phyloP scores from a whole-genome alignment of 2,329 filamentous ascomycete species.

The Davidsoniella neocaledoniae region DNA sequence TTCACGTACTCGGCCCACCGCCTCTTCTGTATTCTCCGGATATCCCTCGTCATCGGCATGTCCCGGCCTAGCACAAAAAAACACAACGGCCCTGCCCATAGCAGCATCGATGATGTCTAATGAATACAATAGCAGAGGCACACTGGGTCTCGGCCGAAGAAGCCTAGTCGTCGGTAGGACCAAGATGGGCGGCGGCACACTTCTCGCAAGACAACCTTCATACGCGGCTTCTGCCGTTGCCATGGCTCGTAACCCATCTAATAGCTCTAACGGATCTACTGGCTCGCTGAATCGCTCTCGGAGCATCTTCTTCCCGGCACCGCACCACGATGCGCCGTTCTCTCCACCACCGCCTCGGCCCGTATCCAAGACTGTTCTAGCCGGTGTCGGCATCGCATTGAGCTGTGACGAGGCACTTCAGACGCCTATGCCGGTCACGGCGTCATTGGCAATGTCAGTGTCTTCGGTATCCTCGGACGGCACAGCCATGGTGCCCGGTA shows the following conservation, averaged over 20 bases:
- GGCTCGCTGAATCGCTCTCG: neutral
- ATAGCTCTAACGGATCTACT: neutral
- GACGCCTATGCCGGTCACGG: neutral
- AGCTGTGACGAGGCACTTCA: conserved; percentile 5
- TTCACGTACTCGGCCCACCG: neutral
- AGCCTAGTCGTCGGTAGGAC: too few relatives aligned
- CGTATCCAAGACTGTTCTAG: neutral
- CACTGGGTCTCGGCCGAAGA: too few relatives aligned
- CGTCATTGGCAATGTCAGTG: conserved; percentile 1
- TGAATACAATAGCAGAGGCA: neutral
- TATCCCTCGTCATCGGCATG: neutral
- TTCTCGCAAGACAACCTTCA: neutral
- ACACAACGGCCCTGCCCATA: neutral
- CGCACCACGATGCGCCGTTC: conserved; percentile 7
- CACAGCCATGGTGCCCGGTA: neutral
- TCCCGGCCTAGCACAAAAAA: neutral
- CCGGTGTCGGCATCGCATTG: conserved; percentile 5
- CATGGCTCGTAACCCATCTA: conserved; percentile 2
- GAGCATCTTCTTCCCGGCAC: conserved; percentile 5
- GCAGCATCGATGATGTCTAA: conserved; percentile 2
- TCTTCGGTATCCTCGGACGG: conserved; percentile 1
- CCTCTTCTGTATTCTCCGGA: neutral
- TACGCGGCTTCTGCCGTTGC: conserved; percentile 6
- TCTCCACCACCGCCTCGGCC: neutral
- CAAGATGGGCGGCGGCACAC: neutral